phyloP scores from a whole-genome alignment of 2,329 filamentous ascomycete species.

The Aaosphaeria arxii region DNA sequence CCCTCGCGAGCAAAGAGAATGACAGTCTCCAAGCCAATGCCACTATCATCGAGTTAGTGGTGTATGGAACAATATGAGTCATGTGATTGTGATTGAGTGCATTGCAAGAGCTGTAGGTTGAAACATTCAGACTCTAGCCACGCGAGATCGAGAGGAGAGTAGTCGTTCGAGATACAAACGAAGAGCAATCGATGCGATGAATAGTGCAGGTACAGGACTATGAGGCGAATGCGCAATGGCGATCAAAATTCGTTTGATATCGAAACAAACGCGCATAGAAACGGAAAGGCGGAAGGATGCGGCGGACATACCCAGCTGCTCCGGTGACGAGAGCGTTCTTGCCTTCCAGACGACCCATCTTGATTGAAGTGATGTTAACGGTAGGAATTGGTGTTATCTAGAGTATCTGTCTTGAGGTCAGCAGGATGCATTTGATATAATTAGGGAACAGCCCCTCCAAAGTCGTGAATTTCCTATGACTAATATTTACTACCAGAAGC shows the following conservation, averaged over 20 bases:
- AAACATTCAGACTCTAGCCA: too few relatives aligned
- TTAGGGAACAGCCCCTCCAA: background rate
- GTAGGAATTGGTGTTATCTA: background rate
- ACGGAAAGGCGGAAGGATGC: background rate
- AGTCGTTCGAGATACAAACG: too few relatives aligned
- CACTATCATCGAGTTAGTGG: slow-evolving; percentile 51
- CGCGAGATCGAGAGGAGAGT: too few relatives aligned
- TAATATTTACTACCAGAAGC: slow-evolving; percentile 22
- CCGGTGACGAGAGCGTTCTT: slow-evolving; percentile 78
- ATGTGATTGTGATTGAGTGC: too few relatives aligned
- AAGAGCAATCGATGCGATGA: too few relatives aligned
- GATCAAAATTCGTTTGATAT: too few relatives aligned
- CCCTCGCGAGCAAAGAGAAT: slow-evolving; percentile 90
- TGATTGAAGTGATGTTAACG: slow-evolving; percentile 18
- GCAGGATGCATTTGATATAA: too few relatives aligned
- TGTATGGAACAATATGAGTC: background rate
- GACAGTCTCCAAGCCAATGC: slow-evolving; percentile 87
- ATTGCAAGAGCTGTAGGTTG: too few relatives aligned
- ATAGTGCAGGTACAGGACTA: too few relatives aligned
- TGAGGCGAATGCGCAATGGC: too few relatives aligned
- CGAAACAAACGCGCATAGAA: background rate
- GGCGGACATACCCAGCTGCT: slow-evolving; percentile 64
- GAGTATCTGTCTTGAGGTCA: too few relatives aligned
- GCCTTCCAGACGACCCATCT: slow-evolving; percentile 55
- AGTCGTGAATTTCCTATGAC: slow-evolving; percentile 17